Base-by-base conservation (phyloP, 768 basidiomycete genomes). In the Russula emetica region DNA sequence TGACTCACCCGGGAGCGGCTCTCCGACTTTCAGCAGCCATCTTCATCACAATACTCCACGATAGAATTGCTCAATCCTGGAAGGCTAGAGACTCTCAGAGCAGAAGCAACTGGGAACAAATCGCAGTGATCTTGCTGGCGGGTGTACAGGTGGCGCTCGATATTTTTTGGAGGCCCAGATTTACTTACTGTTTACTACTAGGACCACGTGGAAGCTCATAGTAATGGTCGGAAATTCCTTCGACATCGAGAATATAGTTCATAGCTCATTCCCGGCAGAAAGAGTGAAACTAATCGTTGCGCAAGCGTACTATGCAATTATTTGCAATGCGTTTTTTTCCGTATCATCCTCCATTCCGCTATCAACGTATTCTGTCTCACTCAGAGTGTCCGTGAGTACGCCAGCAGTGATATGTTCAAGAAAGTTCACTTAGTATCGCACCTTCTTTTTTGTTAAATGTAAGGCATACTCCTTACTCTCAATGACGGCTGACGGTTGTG, bases 1-100 rank as follows among this genome's bases (percentile, higher is more conserved):
- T 34, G n/a, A 57, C 60, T 34, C 51, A 67, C 42, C 42, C 68
- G 0, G 66, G 51, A 30, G 34, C 60, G 14, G 60, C 68, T 24
- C 55, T 69, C 45, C 62, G 66, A 32, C 62, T 69, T 32, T 60
- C 68, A 34, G 66, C 58, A 6, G 59, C 66, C 36, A 52, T 67
- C 16, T 64, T 69, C 32, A 32, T 56, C 22, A 22, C 49, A 20
- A 63, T 69, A 24, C 40, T 67, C 36, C 22, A 61, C 47, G 66
- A 69, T 45, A 61, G 38, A 26, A 49, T 69, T 14, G 5, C 45
- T 10, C 52, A 42, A 8, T 63, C 55, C 2, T 42, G 49, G 55
- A 62, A 58, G 52, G 24, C 44, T 26, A 51, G n/a, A 20, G 49
- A 57, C 14, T 8, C 50, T 3, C 49, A 55, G 40, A 45, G 50